Conservation (phyloP, 495 filamentous ascomycete genomes). For the Daldinia childiae region DNA sequence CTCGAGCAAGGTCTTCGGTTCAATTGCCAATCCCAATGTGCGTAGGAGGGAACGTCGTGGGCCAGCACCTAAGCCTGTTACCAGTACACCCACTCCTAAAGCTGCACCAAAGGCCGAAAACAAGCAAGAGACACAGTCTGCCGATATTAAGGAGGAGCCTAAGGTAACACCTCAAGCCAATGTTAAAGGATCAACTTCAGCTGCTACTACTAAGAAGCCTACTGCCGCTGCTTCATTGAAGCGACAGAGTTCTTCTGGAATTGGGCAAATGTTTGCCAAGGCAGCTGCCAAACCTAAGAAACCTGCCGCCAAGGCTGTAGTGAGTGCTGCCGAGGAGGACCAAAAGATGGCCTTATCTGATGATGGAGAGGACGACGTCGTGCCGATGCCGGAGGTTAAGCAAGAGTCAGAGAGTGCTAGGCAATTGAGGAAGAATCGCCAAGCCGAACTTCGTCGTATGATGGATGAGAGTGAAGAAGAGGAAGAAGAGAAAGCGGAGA, state of each 20-base stretch:
- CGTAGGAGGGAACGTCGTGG: conserved; percentile 52
- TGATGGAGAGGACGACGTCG: conserved; percentile 74
- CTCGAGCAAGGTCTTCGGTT: conserved; percentile 32
- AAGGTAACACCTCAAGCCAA: conserved; percentile 42
- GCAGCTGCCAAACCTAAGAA: conserved; percentile 72
- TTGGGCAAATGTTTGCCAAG: conserved; percentile 89
- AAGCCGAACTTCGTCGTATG: conserved; percentile 79
- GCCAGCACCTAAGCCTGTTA: conserved; percentile 34
- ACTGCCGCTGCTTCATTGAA: conserved; percentile 60
- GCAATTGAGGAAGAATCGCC: conserved; percentile 72
- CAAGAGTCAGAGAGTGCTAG: conserved; percentile 50
- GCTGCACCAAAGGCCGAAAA: conserved; percentile 21
- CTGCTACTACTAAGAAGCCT: conserved; percentile 52
- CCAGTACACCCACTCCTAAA: conserved; percentile 30
- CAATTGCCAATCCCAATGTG: conserved; percentile 51
- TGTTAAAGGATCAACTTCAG: conserved; percentile 41
- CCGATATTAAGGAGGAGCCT: conserved; percentile 49
- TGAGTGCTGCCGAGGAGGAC: conserved; percentile 60
- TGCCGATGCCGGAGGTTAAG: conserved; percentile 56
- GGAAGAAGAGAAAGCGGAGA: conserved; percentile 40
- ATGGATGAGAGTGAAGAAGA: conserved; percentile 82
- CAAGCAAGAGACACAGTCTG: conserved; percentile 39
- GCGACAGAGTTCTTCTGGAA: conserved; percentile 63
- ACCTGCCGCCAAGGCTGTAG: conserved; percentile 52
- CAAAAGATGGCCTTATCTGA: conserved; percentile 71